Evolutionary conservation across 2,329 filamentous ascomycete species (phyloP), one percentile per base, ranked within the genome.

Genomic region (Exophiala alcalophila): DNA sequence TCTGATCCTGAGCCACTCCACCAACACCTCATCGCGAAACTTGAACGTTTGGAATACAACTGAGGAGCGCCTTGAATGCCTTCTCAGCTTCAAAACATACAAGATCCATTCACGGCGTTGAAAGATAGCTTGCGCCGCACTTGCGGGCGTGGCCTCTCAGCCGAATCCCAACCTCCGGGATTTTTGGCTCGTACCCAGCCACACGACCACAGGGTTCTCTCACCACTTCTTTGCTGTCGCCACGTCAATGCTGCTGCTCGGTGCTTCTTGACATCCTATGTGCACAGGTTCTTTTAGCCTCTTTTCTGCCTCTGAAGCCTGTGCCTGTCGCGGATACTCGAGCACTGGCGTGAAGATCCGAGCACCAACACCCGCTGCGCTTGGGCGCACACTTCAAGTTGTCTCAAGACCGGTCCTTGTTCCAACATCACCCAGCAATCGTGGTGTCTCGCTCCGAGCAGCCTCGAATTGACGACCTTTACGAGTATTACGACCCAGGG

Each of bases 401-500:
- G 47, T 49, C 42, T 30, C 47, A 50, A 33, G 20, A 45, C 32
- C 47, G 19, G 40, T 28, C 21, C 25, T 16, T 31, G 18, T 28
- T 12, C 39, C 30, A 23, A 5, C 16, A 27, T 12, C n/a, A 21
- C 21, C 34, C 39, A 41, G 29, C 50, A 52, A 48, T 62, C 60
- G 54, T 57, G 57, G 62, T 69, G 65, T 64, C 61, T 47, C 58
- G 57, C 42, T 53, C 58, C 55, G 40, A 47, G 25, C 52, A 56
- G 45, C 52, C 51, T 38, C 58, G 60, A 40, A 63, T 66, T 76
- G 63, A 77, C 72, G 72, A 77, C 64, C 62, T 65, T 63, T 61
- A 76, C 74, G 72, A 76, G 54, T 53, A 67, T 70, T 59, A 77
- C 74, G 70, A 74, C 61, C 65, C 60, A 37, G 32, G 52, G 40